Percentiles rank a stretch among this genome's conserved stretches.
Conservation (phyloP, 176 grass and related monocot species). For the Zea mays region Zm-B73-REFERENCE-NAM-5.0 NC_050103.1:90893501-90894000, state of each 20-base stretch:
- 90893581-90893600: conserved; percentile 16
- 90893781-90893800: conserved; percentile 45
- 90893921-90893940: conserved; percentile 24
- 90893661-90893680: neutral
- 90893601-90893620: neutral
- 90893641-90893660: neutral
- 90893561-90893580: conserved; percentile 26
- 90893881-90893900: conserved; percentile 23
- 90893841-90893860: conserved; percentile 11
- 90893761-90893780: conserved; percentile 70
- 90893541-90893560: conserved; percentile 13
- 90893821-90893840: conserved; percentile 25
- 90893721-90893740: conserved; percentile 82
- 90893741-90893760: conserved; percentile 84
- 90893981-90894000: neutral
- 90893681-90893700: conserved; percentile 63
- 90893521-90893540: neutral
- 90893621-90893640: neutral
- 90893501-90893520: neutral
- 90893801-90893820: conserved; percentile 4
- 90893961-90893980: neutral
- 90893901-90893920: conserved; percentile 22
- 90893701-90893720: conserved; percentile 68
- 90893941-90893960: conserved; percentile 2
- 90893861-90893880: too few relatives aligned